Conservation (phyloP, 345 rosid genomes). For the Aquilaria sinensis region DNA sequence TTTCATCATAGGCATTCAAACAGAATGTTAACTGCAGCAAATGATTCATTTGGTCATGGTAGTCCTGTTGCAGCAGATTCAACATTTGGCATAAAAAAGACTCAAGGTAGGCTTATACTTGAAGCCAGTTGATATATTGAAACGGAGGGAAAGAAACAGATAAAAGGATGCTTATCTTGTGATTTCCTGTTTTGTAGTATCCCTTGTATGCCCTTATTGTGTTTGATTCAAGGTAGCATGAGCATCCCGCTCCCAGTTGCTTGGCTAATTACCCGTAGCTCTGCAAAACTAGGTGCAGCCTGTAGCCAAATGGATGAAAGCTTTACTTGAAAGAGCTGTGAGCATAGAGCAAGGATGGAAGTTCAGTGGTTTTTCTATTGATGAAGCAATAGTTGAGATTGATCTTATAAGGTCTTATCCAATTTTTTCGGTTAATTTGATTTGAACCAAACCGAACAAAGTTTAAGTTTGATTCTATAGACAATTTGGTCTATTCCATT, state of each 20-base stretch:
- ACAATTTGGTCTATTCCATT: too few relatives aligned
- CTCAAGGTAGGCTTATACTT: constrained; percentile 19
- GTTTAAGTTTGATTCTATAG: too few relatives aligned
- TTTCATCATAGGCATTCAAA: constrained; percentile 87
- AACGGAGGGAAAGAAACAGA: background rate
- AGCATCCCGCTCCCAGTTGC: constrained; percentile 81
- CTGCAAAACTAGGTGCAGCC: constrained; percentile 46
- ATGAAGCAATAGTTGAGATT: constrained; percentile 79
- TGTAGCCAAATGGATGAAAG: constrained; percentile 82
- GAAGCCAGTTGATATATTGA: background rate
- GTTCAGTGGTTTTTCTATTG: constrained; percentile 70
- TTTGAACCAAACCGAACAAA: too few relatives aligned
- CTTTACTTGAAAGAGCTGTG: constrained; percentile 55
- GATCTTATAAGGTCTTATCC: constrained; percentile 67
- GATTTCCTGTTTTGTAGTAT: constrained; percentile 45
- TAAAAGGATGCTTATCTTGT: constrained; percentile 5
- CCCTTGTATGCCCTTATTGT: constrained; percentile 84
- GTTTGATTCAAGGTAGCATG: constrained; percentile 92
- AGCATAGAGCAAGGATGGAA: constrained; percentile 66
- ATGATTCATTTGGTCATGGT: constrained; percentile 86
- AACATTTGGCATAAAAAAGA: too few relatives aligned
- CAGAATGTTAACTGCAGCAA: constrained; percentile 94
- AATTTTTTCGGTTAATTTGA: too few relatives aligned
- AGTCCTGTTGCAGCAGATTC: too few relatives aligned
- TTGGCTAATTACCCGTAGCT: constrained; percentile 84